These are phyloP conservation scores for Monilinia polystroma DNA, from an alignment of 2,329 filamentous ascomycete genomes.

Conservation along the genomic window DNA sequence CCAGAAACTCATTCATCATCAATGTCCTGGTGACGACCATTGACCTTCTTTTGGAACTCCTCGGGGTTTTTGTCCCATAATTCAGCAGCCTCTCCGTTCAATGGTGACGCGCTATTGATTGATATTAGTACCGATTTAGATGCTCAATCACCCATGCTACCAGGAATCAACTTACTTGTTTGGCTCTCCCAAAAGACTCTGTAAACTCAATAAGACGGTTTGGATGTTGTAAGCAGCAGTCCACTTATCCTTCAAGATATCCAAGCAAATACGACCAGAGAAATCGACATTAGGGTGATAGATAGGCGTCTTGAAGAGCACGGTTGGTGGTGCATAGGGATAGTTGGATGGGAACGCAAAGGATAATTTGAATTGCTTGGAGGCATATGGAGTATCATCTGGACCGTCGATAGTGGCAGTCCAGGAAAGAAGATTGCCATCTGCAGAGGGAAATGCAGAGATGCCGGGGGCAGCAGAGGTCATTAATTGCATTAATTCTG, in stretches of 20 bases:
- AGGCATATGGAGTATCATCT: slow-evolving; percentile 84
- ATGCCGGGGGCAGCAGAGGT: slow-evolving; percentile 89
- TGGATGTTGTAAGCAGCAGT: slow-evolving; percentile 96
- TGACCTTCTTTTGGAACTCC: slow-evolving; percentile 80
- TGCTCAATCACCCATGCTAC: neutral
- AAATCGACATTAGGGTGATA: slow-evolving; percentile 99
- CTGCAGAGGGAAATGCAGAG: slow-evolving; percentile 88
- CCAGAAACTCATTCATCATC: slow-evolving; percentile 53
- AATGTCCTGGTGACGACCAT: slow-evolving; percentile 60
- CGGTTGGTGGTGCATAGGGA: slow-evolving; percentile 84
- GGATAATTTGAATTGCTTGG: slow-evolving; percentile 85
- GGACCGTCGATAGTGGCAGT: slow-evolving; percentile 92
- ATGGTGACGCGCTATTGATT: slow-evolving; percentile 72
- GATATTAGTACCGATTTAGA: slow-evolving; percentile 27
- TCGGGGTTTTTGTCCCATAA: slow-evolving; percentile 87
- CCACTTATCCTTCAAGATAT: slow-evolving; percentile 99
- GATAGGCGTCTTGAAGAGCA: slow-evolving; percentile 97
- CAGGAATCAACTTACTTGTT: slow-evolving; percentile 75
- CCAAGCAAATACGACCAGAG: slow-evolving; percentile 91
- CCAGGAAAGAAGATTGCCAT: slow-evolving; percentile 90
- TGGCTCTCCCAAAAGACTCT: slow-evolving; percentile 92
- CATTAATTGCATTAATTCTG: slow-evolving; percentile 98
- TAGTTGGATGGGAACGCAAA: slow-evolving; percentile 92
- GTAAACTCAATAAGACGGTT: slow-evolving; percentile 86
- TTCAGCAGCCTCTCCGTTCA: slow-evolving; percentile 95